These are phyloP conservation scores for Sophora flavescens DNA, from an alignment of 306 rosid species.

Conservation along the genomic window DNA sequence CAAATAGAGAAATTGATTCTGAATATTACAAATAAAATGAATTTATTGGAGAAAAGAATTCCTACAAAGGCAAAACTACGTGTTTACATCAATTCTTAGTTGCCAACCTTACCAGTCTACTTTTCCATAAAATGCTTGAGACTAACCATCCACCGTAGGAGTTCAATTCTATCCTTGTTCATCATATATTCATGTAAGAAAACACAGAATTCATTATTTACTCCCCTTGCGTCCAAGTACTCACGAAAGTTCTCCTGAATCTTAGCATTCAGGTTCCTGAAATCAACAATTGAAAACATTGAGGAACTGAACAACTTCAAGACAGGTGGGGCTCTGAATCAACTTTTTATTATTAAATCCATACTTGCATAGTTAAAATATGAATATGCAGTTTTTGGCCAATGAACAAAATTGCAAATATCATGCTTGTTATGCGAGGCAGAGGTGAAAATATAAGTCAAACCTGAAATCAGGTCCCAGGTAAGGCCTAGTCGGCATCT, in stretches of 20 bases:
- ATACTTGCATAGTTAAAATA: background rate
- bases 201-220: slow-evolving; percentile 65
- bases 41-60: slow-evolving; percentile 15
- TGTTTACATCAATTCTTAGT: slow-evolving; percentile 23
- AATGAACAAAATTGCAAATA: background rate
- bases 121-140: slow-evolving; percentile 68
- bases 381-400: background rate
- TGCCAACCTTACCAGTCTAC: slow-evolving; percentile 45
- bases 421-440: background rate
- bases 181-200: slow-evolving; percentile 80
- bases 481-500: slow-evolving; percentile 57
- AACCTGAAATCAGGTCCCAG: slow-evolving; percentile 88
- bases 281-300: slow-evolving; percentile 31
- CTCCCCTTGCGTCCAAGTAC: slow-evolving; percentile 72
- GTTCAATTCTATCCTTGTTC: slow-evolving; percentile 90
- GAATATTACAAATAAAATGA: slow-evolving; percentile 32
- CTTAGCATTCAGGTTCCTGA: slow-evolving; percentile 66
- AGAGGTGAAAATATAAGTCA: background rate
- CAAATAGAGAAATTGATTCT: slow-evolving; percentile 19
- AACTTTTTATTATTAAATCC: background rate
- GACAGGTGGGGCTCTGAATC: background rate
- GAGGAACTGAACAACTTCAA: slow-evolving; percentile 23
- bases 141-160: slow-evolving; percentile 67
- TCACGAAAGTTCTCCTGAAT: slow-evolving; percentile 57
- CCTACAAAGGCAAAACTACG: slow-evolving; percentile 32